These are phyloP conservation scores for Pelargonium australe DNA, from an alignment of 441 rosid genomes.

Conservation along the genomic window DNA sequence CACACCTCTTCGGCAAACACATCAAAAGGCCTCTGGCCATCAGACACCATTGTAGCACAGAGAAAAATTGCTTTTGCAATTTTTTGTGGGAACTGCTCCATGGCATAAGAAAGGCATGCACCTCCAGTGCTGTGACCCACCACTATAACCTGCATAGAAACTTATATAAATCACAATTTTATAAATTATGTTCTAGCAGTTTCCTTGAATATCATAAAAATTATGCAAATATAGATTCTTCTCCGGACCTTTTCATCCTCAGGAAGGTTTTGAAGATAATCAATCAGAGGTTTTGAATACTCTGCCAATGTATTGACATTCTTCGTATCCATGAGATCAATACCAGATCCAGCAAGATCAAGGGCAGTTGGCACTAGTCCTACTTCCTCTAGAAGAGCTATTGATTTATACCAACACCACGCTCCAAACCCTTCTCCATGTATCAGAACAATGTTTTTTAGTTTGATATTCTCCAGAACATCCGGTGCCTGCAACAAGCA, in stretches of 20 bases:
- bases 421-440: constrained; percentile 99
- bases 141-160: constrained; percentile 60
- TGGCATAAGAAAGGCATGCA: constrained; percentile 71
- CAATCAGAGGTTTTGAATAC: constrained; percentile 71
- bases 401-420: constrained; percentile 96
- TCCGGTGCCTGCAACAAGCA: constrained; percentile 47
- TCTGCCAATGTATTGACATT: constrained; percentile 59
- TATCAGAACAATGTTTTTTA: constrained; percentile 55
- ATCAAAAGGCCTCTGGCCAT: constrained; percentile 85
- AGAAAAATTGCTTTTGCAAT: constrained; percentile 74
- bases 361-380: constrained; percentile 62
- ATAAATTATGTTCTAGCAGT: neutral
- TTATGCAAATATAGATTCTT: too few relatives aligned
- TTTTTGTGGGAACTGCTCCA: constrained; percentile 70
- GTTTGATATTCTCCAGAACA: constrained; percentile 49
- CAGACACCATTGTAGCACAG: constrained; percentile 83
- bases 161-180: constrained; percentile 6
- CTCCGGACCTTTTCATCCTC: constrained; percentile 65
- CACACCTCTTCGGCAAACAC: constrained; percentile 88
- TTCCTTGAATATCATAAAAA: too few relatives aligned
- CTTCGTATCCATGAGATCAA: constrained; percentile 62
- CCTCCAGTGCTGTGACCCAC: constrained; percentile 92
- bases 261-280: constrained; percentile 52
- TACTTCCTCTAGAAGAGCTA: constrained; percentile 75
- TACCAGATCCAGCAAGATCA: constrained; percentile 84